Evolutionary conservation across 257 asterid genomes (phyloP).

Genomic region (Przewalskia tangutica): DNA sequence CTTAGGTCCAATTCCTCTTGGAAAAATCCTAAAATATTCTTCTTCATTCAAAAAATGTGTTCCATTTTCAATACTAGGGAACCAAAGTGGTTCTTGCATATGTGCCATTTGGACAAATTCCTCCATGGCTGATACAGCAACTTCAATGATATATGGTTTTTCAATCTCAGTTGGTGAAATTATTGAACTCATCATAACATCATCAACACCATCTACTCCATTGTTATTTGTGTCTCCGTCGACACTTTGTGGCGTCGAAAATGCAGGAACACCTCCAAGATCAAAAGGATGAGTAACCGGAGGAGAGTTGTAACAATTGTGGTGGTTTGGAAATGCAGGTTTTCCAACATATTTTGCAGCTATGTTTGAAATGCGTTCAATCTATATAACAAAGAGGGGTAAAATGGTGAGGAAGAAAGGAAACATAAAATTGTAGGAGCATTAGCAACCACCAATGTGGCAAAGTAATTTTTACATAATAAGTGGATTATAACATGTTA

Average conservation of each 20-base stretch:
- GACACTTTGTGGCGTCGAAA: neutral
- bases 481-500: too few relatives aligned
- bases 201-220: neutral
- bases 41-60: constrained; percentile 15
- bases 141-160: constrained; percentile 14
- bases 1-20: constrained; percentile 9
- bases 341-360: neutral
- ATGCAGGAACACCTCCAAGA: neutral
- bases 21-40: constrained; percentile 26
- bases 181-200: neutral
- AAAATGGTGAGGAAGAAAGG: neutral
- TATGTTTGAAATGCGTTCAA: neutral
- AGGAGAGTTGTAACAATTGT: neutral
- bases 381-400: neutral
- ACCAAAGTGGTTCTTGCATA: constrained; percentile 42
- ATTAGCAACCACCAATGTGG: neutral
- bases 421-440: neutral
- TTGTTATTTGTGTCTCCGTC: constrained; percentile 9
- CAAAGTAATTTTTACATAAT: too few relatives aligned
- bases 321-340: neutral
- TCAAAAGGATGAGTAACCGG: neutral
- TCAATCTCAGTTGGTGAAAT: neutral
- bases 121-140: constrained; percentile 34
- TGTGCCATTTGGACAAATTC: constrained; percentile 28
- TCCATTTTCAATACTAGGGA: constrained; percentile 12